phyloP scores from a whole-genome alignment of 441 rosid species.

The Corymbia calophylla region DNA sequence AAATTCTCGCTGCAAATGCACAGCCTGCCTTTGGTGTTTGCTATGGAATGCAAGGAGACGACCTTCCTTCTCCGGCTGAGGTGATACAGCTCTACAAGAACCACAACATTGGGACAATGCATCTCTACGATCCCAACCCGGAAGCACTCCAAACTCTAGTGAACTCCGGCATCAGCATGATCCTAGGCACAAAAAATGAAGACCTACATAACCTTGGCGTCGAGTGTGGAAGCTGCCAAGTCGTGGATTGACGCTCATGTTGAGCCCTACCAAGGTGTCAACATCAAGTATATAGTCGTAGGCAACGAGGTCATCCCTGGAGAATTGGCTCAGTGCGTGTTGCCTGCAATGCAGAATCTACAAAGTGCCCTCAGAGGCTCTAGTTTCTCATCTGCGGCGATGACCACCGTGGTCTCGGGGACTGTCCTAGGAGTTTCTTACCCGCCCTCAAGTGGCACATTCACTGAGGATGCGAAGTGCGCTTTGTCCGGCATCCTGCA shows the following conservation, averaged over 20 bases:
- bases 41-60: conserved; percentile 10
- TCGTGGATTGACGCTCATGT: conserved; percentile 1
- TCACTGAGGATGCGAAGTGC: not conserved
- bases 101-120: not conserved
- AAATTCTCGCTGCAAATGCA: not conserved
- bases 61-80: conserved; percentile 8
- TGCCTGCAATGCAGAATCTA: conserved; percentile 8
- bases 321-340: not conserved
- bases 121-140: conserved; percentile 9
- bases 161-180: not conserved
- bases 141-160: conserved; percentile 3
- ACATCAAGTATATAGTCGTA: not conserved
- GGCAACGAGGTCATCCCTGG: conserved; percentile 16
- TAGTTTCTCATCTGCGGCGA: not conserved
- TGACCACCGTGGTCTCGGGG: not conserved
- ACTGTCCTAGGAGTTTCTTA: not conserved
- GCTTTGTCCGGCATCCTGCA: not conserved
- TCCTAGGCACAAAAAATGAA: conserved; percentile 1
- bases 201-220: conserved; percentile 1
- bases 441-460: conserved; percentile 11
- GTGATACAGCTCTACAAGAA: conserved; percentile 6
- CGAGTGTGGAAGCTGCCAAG: not conserved
- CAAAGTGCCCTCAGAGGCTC: not conserved
- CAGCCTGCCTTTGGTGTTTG: conserved; percentile 7
- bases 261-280: not conserved